Base-by-base conservation (phyloP, 192 early-diverging fungal species). In the Entomortierella chlamydospora region DNA sequence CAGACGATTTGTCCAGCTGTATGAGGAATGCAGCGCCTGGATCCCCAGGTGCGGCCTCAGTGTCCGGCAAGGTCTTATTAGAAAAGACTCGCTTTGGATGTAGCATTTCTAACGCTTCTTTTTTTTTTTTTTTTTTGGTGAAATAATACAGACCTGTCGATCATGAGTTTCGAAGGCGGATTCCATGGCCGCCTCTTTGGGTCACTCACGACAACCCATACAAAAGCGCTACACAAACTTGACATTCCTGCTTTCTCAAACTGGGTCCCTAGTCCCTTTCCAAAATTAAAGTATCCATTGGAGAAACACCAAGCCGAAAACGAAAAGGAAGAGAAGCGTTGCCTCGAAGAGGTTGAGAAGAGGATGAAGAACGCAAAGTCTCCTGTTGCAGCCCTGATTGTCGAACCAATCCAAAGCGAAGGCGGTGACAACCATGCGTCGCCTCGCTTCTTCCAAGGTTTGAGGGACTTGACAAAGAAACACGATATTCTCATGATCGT, bases 121-220 rank as follows among this genome's bases (percentile, higher is more conserved):
- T 34, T 25, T 60, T 26, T 45, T 28, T 61, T 23, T 22, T 45
- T 45, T 39, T n/a, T n/a, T n/a, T n/a, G n/a, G n/a, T n/a, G n/a
- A n/a, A n/a, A n/a, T n/a, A n/a, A 12, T 29, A 9, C 67, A 74
- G 74, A 90, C 20, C 73, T 90, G 67, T 81, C 90, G 0, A 90
- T 93, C 39, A 83, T 93, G 70, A 90, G 88, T 51, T 93, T 93
- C 56, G 49, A 76, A 4, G 71, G 81, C 9, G 88, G 83, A 10
- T 93, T 93, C 78, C 91, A 93, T 50, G 91, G 91, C 31, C 84
- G 91, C 26, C 80, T 89, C 10, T 93, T 93, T 81, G 91, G 91
- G 0, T 88, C 90, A 1, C 86, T 93, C 6, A 86, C 88, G 52
- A 82, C 89, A 4, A 93, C 91, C 11, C 81, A 85, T 22, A 89